Percentiles rank a stretch among this genome's conserved stretches.
These are phyloP conservation scores for Candida anutae DNA, from an alignment of 1,139 yeast species.

Conservation along the genomic window DNA sequence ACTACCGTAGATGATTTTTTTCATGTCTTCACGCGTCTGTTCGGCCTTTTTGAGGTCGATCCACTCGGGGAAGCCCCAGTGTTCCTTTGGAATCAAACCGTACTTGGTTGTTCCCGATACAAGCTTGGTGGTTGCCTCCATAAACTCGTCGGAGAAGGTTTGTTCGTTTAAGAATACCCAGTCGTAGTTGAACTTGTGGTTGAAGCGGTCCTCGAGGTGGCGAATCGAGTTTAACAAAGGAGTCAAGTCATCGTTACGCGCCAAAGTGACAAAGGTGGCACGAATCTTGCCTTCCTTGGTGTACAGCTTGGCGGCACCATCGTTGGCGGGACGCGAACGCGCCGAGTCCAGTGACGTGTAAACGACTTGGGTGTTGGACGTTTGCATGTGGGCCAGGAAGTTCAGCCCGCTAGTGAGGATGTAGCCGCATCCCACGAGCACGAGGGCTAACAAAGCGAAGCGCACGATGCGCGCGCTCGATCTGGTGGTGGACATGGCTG, in stretches of 20 bases:
- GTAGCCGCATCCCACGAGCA: constrained; percentile 50
- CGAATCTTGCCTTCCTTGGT: constrained; percentile 18
- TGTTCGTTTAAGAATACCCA: constrained; percentile 43
- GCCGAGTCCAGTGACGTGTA: constrained; percentile 3
- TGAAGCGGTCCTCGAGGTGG: constrained; percentile 40
- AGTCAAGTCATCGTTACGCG: constrained; percentile 33
- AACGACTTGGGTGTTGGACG: constrained; percentile 3
- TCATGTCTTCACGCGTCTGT: constrained; percentile 42
- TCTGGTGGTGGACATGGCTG: constrained; percentile 32
- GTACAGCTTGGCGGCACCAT: constrained; percentile 6
- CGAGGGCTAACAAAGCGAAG: constrained; percentile 53
- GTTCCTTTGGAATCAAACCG: constrained; percentile 38
- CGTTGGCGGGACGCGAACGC: constrained; percentile 5
- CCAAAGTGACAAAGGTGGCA: constrained; percentile 41
- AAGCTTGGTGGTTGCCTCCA: constrained; percentile 22
- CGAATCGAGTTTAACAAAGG: constrained; percentile 33
- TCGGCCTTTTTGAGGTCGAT: constrained; percentile 56
- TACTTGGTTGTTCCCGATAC: constrained; percentile 36
- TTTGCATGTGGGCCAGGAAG: constrained; percentile 23
- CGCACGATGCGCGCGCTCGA: constrained; percentile 57
- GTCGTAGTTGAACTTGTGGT: constrained; percentile 33
- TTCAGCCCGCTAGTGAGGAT: constrained; percentile 54
- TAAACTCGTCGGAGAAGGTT: constrained; percentile 34
- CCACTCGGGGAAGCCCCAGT: constrained; percentile 48
- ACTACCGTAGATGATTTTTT: constrained; percentile 53